Percentiles rank a stretch among this genome's conserved stretches.
phyloP scores from a whole-genome alignment of 306 rosid genomes.

The Vicia villosa region DNA sequence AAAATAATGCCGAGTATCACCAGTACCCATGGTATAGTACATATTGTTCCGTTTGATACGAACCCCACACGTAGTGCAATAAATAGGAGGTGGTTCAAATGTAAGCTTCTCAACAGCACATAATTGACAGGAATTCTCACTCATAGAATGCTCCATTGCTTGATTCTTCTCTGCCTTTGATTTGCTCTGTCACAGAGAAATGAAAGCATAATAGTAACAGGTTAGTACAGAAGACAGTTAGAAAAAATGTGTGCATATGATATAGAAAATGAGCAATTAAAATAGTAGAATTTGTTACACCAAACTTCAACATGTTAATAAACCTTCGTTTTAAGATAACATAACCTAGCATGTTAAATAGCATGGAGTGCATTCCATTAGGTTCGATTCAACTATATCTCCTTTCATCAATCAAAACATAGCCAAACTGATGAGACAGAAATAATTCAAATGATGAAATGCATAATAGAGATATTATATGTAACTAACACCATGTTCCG shows the following conservation, averaged over 20 bases:
- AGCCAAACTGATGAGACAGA: conserved; percentile 9
- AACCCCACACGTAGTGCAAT: conserved; percentile 90
- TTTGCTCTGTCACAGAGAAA: conserved; percentile 67
- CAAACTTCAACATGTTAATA: conserved; percentile 2
- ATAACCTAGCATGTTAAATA: conserved; percentile 24
- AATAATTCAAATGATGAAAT: conserved; percentile 25
- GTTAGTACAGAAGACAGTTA: conserved; percentile 1
- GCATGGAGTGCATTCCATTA: background rate
- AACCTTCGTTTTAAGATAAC: background rate
- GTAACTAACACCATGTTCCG: background rate
- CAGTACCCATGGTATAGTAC: conserved; percentile 92
- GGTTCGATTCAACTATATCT: background rate
- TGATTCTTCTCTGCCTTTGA: conserved; percentile 96
- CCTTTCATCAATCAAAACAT: background rate
- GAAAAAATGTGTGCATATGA: conserved; percentile 3
- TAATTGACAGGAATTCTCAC: conserved; percentile 97
- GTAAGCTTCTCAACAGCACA: conserved; percentile 98
- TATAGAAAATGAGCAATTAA: background rate
- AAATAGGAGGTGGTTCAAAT: conserved; percentile 95
- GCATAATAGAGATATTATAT: conserved; percentile 1
- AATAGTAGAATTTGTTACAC: background rate
- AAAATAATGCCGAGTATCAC: conserved; percentile 90
- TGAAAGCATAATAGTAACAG: conserved; percentile 7
- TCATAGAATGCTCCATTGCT: conserved; percentile 95
- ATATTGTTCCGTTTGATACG: conserved; percentile 91